Conservation (phyloP, 2,329 filamentous ascomycete genomes). For the Blastomyces gilchristii region DNA sequence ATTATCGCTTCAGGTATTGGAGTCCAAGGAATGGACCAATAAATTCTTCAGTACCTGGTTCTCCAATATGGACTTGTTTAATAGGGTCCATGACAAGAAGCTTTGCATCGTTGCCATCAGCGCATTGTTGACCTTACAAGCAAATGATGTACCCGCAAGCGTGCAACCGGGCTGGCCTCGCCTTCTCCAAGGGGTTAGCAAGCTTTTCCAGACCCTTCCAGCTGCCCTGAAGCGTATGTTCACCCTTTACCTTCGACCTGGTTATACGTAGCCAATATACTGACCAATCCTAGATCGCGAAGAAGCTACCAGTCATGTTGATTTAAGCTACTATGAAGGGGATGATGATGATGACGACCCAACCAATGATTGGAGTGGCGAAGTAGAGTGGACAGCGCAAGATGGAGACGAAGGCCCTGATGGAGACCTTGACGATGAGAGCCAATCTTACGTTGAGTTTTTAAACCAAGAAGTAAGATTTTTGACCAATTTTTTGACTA, state of each 20-base stretch:
- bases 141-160: conserved; percentile 77
- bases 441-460: conserved; percentile 90
- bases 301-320: conserved; percentile 81
- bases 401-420: conserved; percentile 53
- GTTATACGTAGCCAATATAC: not conserved
- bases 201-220: conserved; percentile 84
- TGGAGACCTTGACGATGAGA: conserved; percentile 72
- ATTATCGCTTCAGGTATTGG: conserved; percentile 75
- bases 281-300: conserved; percentile 56
- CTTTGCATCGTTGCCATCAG: conserved; percentile 90
- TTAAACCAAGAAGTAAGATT: conserved; percentile 67
- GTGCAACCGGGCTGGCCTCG: conserved; percentile 93
- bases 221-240: conserved; percentile 69
- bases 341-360: conserved; percentile 69
- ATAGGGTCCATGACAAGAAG: conserved; percentile 96
- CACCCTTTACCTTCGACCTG: no score
- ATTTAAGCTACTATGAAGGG: conserved; percentile 66
- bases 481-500: conserved; percentile 17
- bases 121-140: conserved; percentile 66
- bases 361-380: conserved; percentile 72
- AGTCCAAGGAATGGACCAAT: conserved; percentile 88
- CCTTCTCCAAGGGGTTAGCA: conserved; percentile 75
- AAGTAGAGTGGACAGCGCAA: conserved; percentile 57
- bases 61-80: conserved; percentile 86
- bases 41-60: conserved; percentile 99